Conservation (phyloP, 352 stramenopile genomes). For the Peronospora belbahrii region DNA sequence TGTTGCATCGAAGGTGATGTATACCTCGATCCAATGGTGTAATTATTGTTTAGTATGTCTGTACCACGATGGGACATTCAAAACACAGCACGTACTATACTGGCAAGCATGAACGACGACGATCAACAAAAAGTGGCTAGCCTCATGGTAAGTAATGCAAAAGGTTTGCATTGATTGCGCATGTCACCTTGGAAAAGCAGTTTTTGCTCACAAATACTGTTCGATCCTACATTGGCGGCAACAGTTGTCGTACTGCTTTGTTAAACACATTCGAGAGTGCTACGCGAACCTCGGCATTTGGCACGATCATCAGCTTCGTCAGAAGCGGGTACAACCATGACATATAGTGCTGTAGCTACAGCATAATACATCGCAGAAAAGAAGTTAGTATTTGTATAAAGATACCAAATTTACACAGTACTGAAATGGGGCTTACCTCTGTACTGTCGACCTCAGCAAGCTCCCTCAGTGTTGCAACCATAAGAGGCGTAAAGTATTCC, state of each 20-base stretch:
- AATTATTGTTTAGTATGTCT: too few species aligned
- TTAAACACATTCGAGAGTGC: constrained; percentile 59
- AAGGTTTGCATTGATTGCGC: too few species aligned
- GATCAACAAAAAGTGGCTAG: background rate
- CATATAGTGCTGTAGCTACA: constrained; percentile 58
- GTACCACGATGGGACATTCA: too few species aligned
- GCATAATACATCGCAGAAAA: constrained; percentile 1
- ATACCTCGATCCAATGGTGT: too few species aligned
- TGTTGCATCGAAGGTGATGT: too few species aligned
- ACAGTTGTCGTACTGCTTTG: constrained; percentile 48
- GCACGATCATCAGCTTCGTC: constrained; percentile 61
- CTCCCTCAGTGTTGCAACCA: constrained; percentile 44
- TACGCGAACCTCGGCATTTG: constrained; percentile 50
- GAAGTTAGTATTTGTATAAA: too few species aligned
- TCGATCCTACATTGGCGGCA: constrained; percentile 29
- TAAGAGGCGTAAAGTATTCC: constrained; percentile 43
- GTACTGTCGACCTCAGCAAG: constrained; percentile 37
- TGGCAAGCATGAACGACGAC: background rate
- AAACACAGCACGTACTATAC: too few species aligned
- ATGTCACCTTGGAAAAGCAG: too few species aligned
- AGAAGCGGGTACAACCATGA: constrained; percentile 76
- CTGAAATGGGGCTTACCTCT: constrained; percentile 37
- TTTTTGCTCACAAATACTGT: too few species aligned
- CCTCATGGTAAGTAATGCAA: background rate
- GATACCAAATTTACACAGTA: background rate